Percentiles rank a stretch among this genome's conserved stretches.
phyloP scores from a whole-genome alignment of 1,284 basidiomycete genomes.

The Tilletia indica region DNA sequence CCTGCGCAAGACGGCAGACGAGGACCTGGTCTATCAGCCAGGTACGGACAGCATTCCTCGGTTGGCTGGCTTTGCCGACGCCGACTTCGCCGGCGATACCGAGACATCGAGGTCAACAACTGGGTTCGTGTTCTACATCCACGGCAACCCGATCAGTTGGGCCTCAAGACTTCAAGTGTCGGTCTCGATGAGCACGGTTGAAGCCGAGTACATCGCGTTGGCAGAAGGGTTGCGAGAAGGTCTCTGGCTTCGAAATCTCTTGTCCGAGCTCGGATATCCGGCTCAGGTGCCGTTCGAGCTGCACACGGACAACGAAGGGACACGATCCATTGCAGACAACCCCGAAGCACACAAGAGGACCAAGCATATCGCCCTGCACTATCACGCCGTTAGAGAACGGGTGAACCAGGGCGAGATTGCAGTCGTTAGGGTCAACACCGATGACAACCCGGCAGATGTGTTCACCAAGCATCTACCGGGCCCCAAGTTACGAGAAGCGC shows the following conservation, averaged over 20 bases:
- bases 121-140: background rate
- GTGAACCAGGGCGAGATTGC: background rate
- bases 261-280: constrained; percentile 4
- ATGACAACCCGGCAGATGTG: background rate
- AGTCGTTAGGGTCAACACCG: background rate
- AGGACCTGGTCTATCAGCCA: background rate
- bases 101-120: constrained; percentile 4
- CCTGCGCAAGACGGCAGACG: background rate
- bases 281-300: background rate
- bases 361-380: background rate
- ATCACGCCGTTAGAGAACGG: constrained; percentile 1
- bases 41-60: background rate
- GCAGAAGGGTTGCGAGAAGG: background rate
- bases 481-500: background rate
- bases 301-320: constrained; percentile 3
- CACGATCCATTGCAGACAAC: background rate
- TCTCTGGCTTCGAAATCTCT: background rate
- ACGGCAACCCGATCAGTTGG: background rate
- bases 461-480: background rate
- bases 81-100: background rate
- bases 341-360: background rate
- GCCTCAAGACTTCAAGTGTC: background rate
- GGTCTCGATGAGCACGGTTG: background rate
- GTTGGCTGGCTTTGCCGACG: background rate
- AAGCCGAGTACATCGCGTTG: constrained; percentile 14